Conservation (phyloP, 345 rosid genomes). For the Populus ilicifolia region DNA sequence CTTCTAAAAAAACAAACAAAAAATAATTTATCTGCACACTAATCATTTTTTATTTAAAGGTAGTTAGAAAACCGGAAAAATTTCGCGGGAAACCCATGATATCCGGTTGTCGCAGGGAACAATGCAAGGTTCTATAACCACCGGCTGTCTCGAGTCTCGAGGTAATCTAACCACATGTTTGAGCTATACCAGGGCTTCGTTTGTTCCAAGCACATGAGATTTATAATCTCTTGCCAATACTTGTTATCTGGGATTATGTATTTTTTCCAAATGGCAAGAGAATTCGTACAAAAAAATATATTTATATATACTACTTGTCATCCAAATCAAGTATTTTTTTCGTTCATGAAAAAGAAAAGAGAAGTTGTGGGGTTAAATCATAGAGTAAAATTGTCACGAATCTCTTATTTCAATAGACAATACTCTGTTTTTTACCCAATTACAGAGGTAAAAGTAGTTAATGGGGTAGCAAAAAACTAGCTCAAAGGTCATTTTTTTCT, state of each 20-base stretch:
- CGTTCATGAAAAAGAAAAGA: too few relatives aligned
- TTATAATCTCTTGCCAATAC: too few relatives aligned
- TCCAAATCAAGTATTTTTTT: too few relatives aligned
- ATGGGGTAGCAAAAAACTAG: neutral
- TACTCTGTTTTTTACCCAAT: too few relatives aligned
- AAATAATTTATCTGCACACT: neutral
- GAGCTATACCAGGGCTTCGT: neutral
- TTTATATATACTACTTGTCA: too few relatives aligned
- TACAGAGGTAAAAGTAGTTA: too few relatives aligned
- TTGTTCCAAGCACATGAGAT: neutral
- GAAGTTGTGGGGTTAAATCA: too few relatives aligned
- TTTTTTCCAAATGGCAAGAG: too few relatives aligned
- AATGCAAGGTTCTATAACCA: neutral
- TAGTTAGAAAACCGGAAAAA: constrained; percentile 38
- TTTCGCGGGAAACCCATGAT: constrained; percentile 58
- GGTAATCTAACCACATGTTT: neutral
- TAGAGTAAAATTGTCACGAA: too few relatives aligned
- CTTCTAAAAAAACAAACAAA: neutral
- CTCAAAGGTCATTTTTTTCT: neutral
- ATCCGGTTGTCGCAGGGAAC: constrained; percentile 29
- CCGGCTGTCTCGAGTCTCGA: constrained; percentile 38
- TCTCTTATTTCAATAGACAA: too few relatives aligned
- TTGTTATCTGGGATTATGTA: too few relatives aligned
- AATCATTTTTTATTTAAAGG: constrained; percentile 2
- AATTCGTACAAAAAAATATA: too few relatives aligned